Percentiles rank a stretch among this genome's conserved stretches.
Conservation (phyloP, 768 basidiomycete species). For the Lyophyllum semitale region DNA sequence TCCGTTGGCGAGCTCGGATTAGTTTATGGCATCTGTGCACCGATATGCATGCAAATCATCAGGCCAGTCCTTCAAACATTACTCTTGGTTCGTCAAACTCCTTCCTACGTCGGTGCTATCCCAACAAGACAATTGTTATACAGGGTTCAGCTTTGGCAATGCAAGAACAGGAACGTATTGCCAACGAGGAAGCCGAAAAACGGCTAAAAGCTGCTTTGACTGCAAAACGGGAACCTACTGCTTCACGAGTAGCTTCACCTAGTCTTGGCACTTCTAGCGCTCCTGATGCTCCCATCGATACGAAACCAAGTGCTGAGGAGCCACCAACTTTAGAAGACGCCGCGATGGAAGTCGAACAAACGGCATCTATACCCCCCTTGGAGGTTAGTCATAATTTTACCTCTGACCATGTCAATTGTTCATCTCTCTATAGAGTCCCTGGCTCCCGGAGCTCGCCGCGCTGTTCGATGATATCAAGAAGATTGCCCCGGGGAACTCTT, state of each 20-base stretch:
- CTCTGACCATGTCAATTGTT: neutral
- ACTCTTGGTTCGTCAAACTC: conserved; percentile 52
- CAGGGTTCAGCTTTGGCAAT: conserved; percentile 63
- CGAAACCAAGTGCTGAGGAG: conserved; percentile 28
- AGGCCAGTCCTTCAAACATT: conserved; percentile 75
- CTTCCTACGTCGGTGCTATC: neutral
- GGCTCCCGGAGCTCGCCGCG: conserved; percentile 73
- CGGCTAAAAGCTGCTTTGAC: conserved; percentile 78
- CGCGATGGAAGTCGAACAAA: conserved; percentile 55
- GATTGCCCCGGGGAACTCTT: conserved; percentile 66
- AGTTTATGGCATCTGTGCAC: conserved; percentile 77
- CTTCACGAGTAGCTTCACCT: conserved; percentile 69
- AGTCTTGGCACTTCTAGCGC: conserved; percentile 32
- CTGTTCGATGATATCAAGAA: conserved; percentile 78
- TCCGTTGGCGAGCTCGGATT: conserved; percentile 71
- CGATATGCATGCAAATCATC: conserved; percentile 93
- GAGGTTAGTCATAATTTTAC: conserved; percentile 36
- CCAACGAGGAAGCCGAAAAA: conserved; percentile 77
- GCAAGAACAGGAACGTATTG: conserved; percentile 68
- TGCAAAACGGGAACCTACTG: conserved; percentile 72
- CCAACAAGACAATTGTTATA: conserved; percentile 3
- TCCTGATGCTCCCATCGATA: conserved; percentile 26
- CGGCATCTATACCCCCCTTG: conserved; percentile 25
- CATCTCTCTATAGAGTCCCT: conserved; percentile 57
- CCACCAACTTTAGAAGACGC: conserved; percentile 39